Base-by-base conservation (phyloP, 306 rosid genomes). In the Cucurbita argyrosperma region DNA sequence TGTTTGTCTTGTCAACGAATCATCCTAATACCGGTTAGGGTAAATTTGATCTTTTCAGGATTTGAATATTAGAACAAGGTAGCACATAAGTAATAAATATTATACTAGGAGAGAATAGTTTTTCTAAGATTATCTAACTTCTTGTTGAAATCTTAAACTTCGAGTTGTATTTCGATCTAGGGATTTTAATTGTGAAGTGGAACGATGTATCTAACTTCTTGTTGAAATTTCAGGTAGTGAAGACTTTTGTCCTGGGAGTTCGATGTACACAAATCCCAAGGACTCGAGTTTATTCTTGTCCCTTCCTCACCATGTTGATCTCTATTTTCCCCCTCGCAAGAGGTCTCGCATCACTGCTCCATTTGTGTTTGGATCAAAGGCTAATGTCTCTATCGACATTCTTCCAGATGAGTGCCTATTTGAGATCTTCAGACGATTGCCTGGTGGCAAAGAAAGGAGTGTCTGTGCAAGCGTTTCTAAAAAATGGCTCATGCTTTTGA, bases 321-420 rank as follows among this genome's bases (percentile, higher is more conserved):
- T 80, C 74, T 86, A 82, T 80, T 85, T 74, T 53, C 96, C 96
- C 51, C 80, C 86, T 42, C 82, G 71, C 79, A 95, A 95, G 87
- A 88, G 93, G 77, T 87, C 96, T 72, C 96, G 96, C 57, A 1
- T 83, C 80, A 61, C 81, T 19, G 79, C 84, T 75, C 87, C 97
- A 0, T 79, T 91, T 78, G 81, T 86, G 56, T 72, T 86, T 85
- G 42, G 68, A 80, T 78, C 72, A 86, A 89, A 90, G 88, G 84
- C 49, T 79, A 76, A 84, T 75, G 82, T 83, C 68, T 87, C 96
- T 16, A 84, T 95, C 10, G 96, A 89, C 73, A 75, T 85, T 78
- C 79, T 95, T 67, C 99, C 97, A 0, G 97, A 95, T 73, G 99
- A 91, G 38, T 95, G 99, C 80, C 88, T 95, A 59, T 88, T 95